Base-by-base conservation (phyloP, 306 rosid genomes). In the Ziziphus jujuba region DNA sequence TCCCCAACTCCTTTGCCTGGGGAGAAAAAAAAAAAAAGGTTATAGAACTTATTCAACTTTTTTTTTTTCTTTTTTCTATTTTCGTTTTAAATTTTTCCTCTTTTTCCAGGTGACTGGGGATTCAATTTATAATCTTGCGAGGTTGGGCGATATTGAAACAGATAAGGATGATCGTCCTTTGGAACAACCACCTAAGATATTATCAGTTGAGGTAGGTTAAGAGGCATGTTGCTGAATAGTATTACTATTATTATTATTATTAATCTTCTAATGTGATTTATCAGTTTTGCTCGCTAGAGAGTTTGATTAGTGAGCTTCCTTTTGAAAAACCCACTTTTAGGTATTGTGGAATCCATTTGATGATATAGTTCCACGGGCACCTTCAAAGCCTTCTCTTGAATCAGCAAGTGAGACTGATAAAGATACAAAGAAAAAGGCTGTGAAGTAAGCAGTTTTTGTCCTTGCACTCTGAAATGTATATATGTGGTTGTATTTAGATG, bases 341-440 rank as follows among this genome's bases (percentile, higher is more conserved):
- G 95, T 88, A 33, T 71, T 93, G 67, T 90, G 96, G 99, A 93
- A 88, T 72, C 99, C 97, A 38, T 83, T 93, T 62, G 99, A 88
- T 57, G 96, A 93, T 77, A 90, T 93, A 34, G 67, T 88, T 70
- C 92, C 97, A 12, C 88, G 97, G 72, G 87, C 75, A 45, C 76
- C 66, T 67, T 72, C 79, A 63, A 81, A 70, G 67, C 50, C 79
- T 71, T 70, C 25, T 40, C 61, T 25, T 47, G 79, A 75, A 66
- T 56, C 86, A 33, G 69, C 73, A 57, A 22, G 54, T 69, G 95
- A 86, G 59, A 47, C 82, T 0, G 89, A 80, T 62, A 93, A 85
- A 77, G 95, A 77, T 56, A 44, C 74, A 6, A 84, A 82, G 87
- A 90, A 71, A 80, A 93, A 93, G 68, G 96, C 88, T 56, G 87